A percentile compares a stretch with the other conserved stretches of the same genome.
Conservation (phyloP, 805 yeast genomes). For the Metschnikowia amazonensis region DNA sequence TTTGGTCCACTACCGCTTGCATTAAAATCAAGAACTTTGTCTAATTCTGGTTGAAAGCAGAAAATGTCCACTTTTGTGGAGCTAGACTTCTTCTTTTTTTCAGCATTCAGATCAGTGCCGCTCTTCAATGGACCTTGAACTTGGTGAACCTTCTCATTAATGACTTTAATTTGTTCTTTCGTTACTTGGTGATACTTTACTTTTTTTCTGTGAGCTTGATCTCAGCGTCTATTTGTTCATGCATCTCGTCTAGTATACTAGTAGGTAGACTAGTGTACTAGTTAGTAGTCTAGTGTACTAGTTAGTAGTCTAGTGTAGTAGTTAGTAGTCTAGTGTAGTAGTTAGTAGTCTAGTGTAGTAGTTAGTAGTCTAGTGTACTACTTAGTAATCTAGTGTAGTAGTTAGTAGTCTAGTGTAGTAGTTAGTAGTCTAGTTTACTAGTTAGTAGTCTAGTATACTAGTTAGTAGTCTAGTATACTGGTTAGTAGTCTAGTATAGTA, state of each 20-base stretch:
- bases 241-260: constrained; percentile 8
- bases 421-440: no score
- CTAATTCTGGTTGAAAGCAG: constrained; percentile 42
- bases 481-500: no score
- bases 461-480: no score
- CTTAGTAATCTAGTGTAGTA: no score
- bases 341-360: no score
- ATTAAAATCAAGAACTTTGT: background rate
- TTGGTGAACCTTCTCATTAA: constrained; percentile 32
- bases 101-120: constrained; percentile 16
- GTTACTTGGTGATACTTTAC: constrained; percentile 24
- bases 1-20: background rate
- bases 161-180: constrained; percentile 33
- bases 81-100: constrained; percentile 19
- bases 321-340: no score
- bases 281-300: no score
- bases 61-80: constrained; percentile 47
- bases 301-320: no score
- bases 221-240: constrained; percentile 16
- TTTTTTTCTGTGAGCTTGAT: constrained; percentile 17
- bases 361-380: no score
- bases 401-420: no score
- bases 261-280: no score
- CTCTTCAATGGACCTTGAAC: constrained; percentile 16
- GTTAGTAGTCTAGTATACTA: no score